Base-by-base conservation (phyloP, 108 stramenopile species). In the Schizochytrium sp. region DNA sequence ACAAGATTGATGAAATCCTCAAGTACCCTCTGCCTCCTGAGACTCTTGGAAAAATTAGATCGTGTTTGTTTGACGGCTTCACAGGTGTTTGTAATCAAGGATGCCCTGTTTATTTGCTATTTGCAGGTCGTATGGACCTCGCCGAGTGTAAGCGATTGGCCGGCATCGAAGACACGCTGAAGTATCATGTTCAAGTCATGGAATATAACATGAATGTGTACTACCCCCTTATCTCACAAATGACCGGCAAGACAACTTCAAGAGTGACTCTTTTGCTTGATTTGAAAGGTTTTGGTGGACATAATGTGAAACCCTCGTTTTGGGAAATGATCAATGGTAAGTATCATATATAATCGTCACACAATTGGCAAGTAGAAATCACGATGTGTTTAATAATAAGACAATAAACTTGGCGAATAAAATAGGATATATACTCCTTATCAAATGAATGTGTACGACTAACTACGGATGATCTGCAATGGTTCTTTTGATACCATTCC, bases 151-250 rank as follows among this genome's bases (percentile, higher is more conserved):
- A 83, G 1, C 76, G 76, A 5, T 53, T 83, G n/a, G 47, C 53
- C 5, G 47, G 76, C 47, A 8, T 83, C 28, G 76, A 42, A 7
- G 53, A 49, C 50, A 83, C 28, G 50, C 28, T 83, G 50, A 83
- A 83, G 76, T 83, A 83, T 42, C 76, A 83, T 3, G 76, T 83
- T 47, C 47, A 55, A 53, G 76, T 83, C 28, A 83, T 83, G 76
- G 76, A 83, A 53, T 83, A 83, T 53, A 83, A 83, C 2, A 49
- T 55, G 53, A 10, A 55, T 5, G 76, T 83, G 15, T 83, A 83
- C 28, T 83, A 83, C 28, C 47, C 50, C 2, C 49, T 49, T n/a
- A 83, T 83, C 13, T 83, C 76, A 0, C 10, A 50, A 50, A 83
- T 49, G 76, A 55, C 53, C 0, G 76, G 76, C 5, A 49, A 53